Evolutionary conservation across 352 stramenopile species (phyloP), one percentile per base, ranked within the genome.

Genomic region (Pythium rhizo-oryzae): DNA sequence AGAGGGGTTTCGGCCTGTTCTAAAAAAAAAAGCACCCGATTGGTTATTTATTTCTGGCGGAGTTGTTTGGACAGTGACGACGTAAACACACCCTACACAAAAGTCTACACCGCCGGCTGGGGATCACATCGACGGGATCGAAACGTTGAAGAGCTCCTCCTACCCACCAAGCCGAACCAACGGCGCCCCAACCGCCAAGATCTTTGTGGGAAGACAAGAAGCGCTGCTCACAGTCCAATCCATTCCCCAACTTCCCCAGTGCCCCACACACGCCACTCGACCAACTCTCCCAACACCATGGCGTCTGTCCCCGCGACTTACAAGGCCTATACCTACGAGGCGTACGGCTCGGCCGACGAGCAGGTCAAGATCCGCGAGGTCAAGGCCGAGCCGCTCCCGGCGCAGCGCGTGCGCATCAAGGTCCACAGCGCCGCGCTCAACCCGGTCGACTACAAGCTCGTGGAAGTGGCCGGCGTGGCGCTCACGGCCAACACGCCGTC

Each of bases 251-350:
- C 19, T 41, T 52, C 0, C 55, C 8, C 16, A 8, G 47, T 15
- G 11, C 21, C 25, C 28, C 9, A 13, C 51, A 43, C 43, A 4
- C 39, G 28, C 58, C 15, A 13, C 13, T 2, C 23, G 0, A 1
- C 1, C 23, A 58, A 3, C 24, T 59, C 6, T 33, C 28, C 28
- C 2, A 33, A 8, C 35, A 47, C 35, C 5, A 61, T 61, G 50
- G 15, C 54, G n/a, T 13, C 43, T 24, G 51, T 67, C 18, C 61
- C 61, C 7, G 37, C 61, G 13, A 67, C 61, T 19, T 67, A 67
- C 51, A 59, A 67, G 25, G 61, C 61, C 50, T 59, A 54, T 41
- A 33, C 44, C 28, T 67, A 67, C 51, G 51, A 67, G 19, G 23
- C 7, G 23, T 67, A 55, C 52, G 61, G 61, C n/a, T 2, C 61